A percentile compares a stretch with the other conserved stretches of the same genome.
Conservation (phyloP, 345 rosid species). For the Brassica nigra region DNA sequence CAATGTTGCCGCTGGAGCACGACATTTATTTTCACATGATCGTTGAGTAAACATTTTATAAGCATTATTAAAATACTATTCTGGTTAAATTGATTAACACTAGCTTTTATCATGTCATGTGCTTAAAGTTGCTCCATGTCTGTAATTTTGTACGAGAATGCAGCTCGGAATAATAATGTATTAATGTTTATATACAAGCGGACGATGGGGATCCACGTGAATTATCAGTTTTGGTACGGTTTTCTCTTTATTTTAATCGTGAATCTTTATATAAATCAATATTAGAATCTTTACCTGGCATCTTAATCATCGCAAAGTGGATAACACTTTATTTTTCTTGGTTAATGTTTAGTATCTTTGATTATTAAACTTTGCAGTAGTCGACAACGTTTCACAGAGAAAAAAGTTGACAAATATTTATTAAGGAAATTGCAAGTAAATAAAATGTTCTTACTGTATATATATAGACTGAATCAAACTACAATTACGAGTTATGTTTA, state of each 20-base stretch:
- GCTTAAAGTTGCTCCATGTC: constrained; percentile 28
- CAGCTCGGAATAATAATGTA: constrained; percentile 12
- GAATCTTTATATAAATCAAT: background rate
- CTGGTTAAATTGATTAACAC: background rate
- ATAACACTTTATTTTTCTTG: constrained; percentile 9
- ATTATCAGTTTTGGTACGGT: constrained; percentile 8
- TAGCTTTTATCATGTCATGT: constrained; percentile 33
- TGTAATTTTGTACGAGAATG: constrained; percentile 23
- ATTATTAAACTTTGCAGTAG: constrained; percentile 13
- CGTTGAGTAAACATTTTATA: background rate
- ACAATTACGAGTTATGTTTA: background rate
- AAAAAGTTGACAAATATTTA: background rate
- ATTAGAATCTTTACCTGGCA: constrained; percentile 1
- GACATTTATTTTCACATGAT: constrained; percentile 14
- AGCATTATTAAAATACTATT: background rate
- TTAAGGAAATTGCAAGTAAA: background rate
- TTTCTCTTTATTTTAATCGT: constrained; percentile 5
- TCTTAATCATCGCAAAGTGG: constrained; percentile 5
- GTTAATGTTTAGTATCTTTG: background rate
- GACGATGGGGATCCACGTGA: constrained; percentile 36
- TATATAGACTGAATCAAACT: background rate
- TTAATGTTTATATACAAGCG: constrained; percentile 11
- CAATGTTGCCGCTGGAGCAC: constrained; percentile 21
- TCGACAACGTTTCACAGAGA: constrained; percentile 16
- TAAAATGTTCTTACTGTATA: background rate